Evolutionary conservation across 495 filamentous ascomycete species (phyloP), one percentile per base, ranked within the genome.

Genomic region (Podospora anserina): DNA sequence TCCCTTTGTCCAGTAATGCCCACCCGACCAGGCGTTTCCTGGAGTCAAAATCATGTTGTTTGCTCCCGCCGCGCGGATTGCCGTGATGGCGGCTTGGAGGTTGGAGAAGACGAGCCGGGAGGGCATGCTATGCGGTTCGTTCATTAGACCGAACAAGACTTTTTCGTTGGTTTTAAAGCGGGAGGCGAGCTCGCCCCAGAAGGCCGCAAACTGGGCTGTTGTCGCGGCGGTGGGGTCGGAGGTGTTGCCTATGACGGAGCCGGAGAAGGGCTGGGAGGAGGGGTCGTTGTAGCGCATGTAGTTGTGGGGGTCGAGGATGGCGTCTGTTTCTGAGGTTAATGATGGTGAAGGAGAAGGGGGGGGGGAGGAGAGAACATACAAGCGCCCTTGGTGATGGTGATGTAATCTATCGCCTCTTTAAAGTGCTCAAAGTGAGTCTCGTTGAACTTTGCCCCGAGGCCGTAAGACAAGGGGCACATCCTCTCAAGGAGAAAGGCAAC

Each of bases 281-380:
- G 83, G 82, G 69, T 85, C 77, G 73, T 85, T 84, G 75, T 84
- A 85, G 7, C 83, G 78, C 83, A 85, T 85, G 76, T 85, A 85
- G 70, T 84, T 85, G 76, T 86, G 84, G 20, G 82, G 82, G 69
- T 86, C 84, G n/a, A 85, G 70, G 70, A 85, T 86, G 19, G 76
- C 78, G 68, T 86, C 78, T 68, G 19, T 28, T 27, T 11, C 26
- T 18, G 5, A 27, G 6, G 23, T 61, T 32, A 11, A 11, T 58
- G n/a, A 32, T 20, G 18, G 20, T 23, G 19, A 66, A 23, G 69
- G 53, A 11, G 6, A 27, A 27, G 30, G 53, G 19, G 4, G 34
- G 34, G 16, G 30, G 39, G 18, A 39, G 26, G 20, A 23, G 20
- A 23, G 20, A 23, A 73, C 73, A 4, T 28, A 77, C 73, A 82